Percentiles rank a stretch among this genome's conserved stretches.
phyloP scores from a whole-genome alignment of 176 grass and related monocot species.

The Phyllostachys edulis region DNA sequence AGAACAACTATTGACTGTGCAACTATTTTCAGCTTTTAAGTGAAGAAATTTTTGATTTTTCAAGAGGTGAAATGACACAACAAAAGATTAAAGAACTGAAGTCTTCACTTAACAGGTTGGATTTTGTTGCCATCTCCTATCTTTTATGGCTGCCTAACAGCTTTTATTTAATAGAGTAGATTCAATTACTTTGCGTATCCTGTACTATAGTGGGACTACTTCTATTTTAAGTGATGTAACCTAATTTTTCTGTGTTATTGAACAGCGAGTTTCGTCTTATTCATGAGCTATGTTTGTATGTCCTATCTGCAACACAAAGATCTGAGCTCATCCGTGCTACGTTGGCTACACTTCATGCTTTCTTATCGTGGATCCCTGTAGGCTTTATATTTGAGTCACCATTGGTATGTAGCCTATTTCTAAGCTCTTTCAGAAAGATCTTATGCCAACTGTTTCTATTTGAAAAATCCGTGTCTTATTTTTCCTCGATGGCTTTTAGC shows the following conservation, averaged over 20 bases:
- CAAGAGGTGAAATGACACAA: slow-evolving; percentile 98
- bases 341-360: slow-evolving; percentile 95
- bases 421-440: slow-evolving; percentile 14
- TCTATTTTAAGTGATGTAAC: neutral
- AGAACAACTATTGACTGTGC: slow-evolving; percentile 1
- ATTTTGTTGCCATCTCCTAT: slow-evolving; percentile 21
- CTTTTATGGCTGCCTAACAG: slow-evolving; percentile 2
- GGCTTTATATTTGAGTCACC: slow-evolving; percentile 98
- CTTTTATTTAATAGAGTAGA: neutral
- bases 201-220: neutral
- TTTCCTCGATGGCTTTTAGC: slow-evolving; percentile 51
- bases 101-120: slow-evolving; percentile 91
- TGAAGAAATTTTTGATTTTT: slow-evolving; percentile 99
- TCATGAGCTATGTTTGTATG: slow-evolving; percentile 98
- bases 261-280: slow-evolving; percentile 96
- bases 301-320: slow-evolving; percentile 92
- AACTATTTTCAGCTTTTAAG: slow-evolving; percentile 81
- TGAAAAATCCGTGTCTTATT: slow-evolving; percentile 13
- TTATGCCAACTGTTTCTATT: neutral
- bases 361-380: slow-evolving; percentile 97
- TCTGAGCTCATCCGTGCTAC: slow-evolving; percentile 92
- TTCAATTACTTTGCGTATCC: neutral
- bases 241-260: slow-evolving; percentile 27
- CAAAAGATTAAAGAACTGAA: slow-evolving; percentile 99
- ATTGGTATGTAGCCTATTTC: slow-evolving; percentile 52